Evolutionary conservation across 1,284 basidiomycete species (phyloP), one percentile per base, ranked within the genome.

Genomic region (Cutaneotrichosporon sp.): DNA sequence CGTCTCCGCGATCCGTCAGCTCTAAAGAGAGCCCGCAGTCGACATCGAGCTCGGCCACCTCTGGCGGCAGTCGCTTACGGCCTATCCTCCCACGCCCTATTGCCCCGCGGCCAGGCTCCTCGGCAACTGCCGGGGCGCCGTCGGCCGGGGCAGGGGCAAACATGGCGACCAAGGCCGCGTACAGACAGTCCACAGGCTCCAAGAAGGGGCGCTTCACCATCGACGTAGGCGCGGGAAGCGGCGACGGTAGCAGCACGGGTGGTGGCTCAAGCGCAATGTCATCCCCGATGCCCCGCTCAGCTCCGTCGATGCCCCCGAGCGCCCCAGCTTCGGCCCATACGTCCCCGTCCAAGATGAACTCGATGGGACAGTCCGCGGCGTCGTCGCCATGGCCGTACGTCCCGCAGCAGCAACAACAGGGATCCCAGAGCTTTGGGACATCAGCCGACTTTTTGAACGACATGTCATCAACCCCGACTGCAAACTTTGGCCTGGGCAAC

Each of bases 131-230:
- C n/a, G 38, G 48, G n/a, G 36, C 49, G 12, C 26, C 51, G 14
- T 37, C 50, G 10, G 39, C 59, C 14, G 50, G 50, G 21, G 17
- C 50, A 4, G 18, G 34, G 26, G 39, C 33, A 45, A 70, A 61
- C 50, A 73, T 74, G 70, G 66, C 68, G 13, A 65, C 63, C 48
- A 61, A 66, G 37, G 60, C 60, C n/a, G n/a, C n/a, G n/a, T 67
- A 64, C 67, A 56, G 68, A 23, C 62, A 66, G 3, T 47, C 59
- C 3, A 51, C 59, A 15, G 63, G 69, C 7, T 58, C 61, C 30
- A 69, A 70, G 56, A 72, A 72, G 59, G 72, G 71, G 3, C 65
- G 70, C 12, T 74, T 74, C 57, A 73, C 72, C 7, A 70, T 73
- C 38, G 72, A 74, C 56, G 60, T 62, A 22, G 72, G 71, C 18